A percentile compares a stretch with the other conserved stretches of the same genome.
These are phyloP conservation scores for Solanum hybrid DNA, from an alignment of 305 asterid genomes.

Conservation along the genomic window DNA sequence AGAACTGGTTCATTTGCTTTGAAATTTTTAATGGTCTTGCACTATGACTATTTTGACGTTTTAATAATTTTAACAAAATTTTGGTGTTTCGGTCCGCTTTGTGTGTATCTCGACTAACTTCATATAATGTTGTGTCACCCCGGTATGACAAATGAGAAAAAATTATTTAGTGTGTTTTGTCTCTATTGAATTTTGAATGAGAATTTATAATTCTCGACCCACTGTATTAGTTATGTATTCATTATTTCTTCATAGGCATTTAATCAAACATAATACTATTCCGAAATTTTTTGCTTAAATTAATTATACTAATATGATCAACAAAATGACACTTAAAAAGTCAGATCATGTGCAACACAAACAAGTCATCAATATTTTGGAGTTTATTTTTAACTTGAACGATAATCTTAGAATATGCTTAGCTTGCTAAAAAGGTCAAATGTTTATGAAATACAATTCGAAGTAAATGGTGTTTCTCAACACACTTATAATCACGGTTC, in stretches of 20 bases:
- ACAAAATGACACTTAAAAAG: neutral
- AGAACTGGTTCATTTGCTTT: neutral
- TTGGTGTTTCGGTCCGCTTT: too few relatives aligned
- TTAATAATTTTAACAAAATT: neutral
- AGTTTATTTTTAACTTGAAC: neutral
- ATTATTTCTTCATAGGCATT: neutral
- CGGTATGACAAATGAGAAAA: neutral
- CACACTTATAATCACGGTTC: neutral
- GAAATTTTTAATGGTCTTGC: neutral
- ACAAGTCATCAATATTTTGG: neutral
- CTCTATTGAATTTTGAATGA: accelerated
- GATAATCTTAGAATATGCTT: neutral
- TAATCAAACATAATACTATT: neutral
- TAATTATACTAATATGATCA: neutral
- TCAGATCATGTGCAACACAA: neutral
- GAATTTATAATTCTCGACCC: neutral
- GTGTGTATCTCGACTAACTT: neutral
- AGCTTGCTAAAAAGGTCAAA: neutral
- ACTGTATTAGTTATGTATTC: neutral
- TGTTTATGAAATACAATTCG: neutral
- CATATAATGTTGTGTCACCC: too few relatives aligned
- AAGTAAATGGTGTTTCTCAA: neutral
- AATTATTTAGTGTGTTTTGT: neutral
- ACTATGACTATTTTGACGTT: neutral
- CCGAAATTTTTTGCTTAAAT: neutral